Percentiles rank a stretch among this genome's conserved stretches.
Conservation (phyloP, 2,329 filamentous ascomycete species). For the Reticulascus tulasneorum region DNA sequence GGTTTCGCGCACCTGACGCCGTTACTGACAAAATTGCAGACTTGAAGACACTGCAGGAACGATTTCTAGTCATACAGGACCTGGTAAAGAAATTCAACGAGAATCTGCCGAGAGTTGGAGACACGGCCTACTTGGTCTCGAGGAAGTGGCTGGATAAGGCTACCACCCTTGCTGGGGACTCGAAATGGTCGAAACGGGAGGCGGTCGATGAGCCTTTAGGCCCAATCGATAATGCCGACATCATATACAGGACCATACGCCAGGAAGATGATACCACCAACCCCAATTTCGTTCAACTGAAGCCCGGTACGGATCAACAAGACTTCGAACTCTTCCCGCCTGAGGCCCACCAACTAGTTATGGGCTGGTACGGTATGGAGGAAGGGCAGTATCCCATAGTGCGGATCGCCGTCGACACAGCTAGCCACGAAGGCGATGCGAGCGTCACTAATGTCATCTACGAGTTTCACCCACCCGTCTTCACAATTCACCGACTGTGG, state of each 20-base stretch:
- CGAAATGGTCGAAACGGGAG: conserved; percentile 54
- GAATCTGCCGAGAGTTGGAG: conserved; percentile 60
- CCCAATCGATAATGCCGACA: conserved; percentile 81
- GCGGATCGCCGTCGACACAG: conserved; percentile 74
- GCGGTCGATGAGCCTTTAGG: conserved; percentile 61
- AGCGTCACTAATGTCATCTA: conserved; percentile 65
- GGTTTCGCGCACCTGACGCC: background rate
- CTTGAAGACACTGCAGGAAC: conserved; percentile 43
- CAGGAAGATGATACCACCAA: too few relatives aligned
- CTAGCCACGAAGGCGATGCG: conserved; percentile 52
- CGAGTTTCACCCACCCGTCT: conserved; percentile 80
- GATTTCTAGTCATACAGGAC: conserved; percentile 68
- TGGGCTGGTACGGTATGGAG: conserved; percentile 77
- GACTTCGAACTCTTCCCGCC: conserved; percentile 75
- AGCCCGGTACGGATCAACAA: conserved; percentile 62
- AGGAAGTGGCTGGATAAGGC: conserved; percentile 74
- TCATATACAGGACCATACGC: conserved; percentile 60
- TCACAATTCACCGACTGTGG: conserved; percentile 78
- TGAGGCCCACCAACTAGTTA: conserved; percentile 76
- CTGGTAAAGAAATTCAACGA: conserved; percentile 52
- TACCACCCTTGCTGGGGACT: conserved; percentile 59
- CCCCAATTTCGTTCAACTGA: conserved; percentile 68
- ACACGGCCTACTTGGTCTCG: conserved; percentile 74
- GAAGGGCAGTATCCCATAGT: conserved; percentile 67
- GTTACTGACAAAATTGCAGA: conserved; percentile 15